Percentiles rank a stretch among this genome's conserved stretches.
Conservation (phyloP, 2,329 filamentous ascomycete species). For the Colletotrichum noveboracense region DNA sequence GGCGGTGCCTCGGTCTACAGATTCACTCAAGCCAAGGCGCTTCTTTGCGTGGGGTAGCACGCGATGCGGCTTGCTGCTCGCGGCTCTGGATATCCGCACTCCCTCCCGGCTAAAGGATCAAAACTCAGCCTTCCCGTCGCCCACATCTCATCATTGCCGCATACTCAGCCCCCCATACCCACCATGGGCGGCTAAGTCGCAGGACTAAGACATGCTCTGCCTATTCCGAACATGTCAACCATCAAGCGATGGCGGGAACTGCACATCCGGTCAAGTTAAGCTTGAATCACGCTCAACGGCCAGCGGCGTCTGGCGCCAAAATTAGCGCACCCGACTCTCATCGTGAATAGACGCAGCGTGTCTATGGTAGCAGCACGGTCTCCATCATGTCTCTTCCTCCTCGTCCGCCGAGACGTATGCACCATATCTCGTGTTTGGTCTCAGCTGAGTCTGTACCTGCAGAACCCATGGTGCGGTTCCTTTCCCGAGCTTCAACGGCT, state of each 20-base stretch:
- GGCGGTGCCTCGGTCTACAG: slow-evolving; percentile 1
- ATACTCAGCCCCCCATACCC: slow-evolving; percentile 17
- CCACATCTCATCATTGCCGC: slow-evolving; percentile 11
- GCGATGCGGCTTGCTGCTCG: slow-evolving; percentile 23
- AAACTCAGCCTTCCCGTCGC: slow-evolving; percentile 20
- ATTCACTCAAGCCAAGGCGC: neutral
- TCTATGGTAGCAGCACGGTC: neutral
- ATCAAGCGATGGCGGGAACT: neutral
- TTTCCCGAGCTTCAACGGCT: neutral
- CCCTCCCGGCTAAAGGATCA: slow-evolving; percentile 4
- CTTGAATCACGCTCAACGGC: neutral
- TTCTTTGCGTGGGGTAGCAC: slow-evolving; percentile 13
- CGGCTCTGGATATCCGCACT: slow-evolving; percentile 23
- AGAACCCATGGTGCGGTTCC: neutral
- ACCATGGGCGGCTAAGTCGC: slow-evolving; percentile 8
- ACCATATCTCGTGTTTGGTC: neutral
- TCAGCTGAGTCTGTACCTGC: neutral
- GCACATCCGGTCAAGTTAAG: neutral
- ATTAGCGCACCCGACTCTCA: slow-evolving; percentile 3
- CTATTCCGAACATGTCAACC: neutral
- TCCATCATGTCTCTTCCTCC: neutral
- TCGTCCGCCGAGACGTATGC: neutral
- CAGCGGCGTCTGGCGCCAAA: slow-evolving; percentile 15
- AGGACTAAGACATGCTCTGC: neutral
- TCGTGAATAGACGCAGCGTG: neutral